Percentiles rank a stretch among this genome's conserved stretches.
These are phyloP conservation scores for Ustilago sp. DNA, from an alignment of 1,284 basidiomycete species.

Conservation along the genomic window DNA sequence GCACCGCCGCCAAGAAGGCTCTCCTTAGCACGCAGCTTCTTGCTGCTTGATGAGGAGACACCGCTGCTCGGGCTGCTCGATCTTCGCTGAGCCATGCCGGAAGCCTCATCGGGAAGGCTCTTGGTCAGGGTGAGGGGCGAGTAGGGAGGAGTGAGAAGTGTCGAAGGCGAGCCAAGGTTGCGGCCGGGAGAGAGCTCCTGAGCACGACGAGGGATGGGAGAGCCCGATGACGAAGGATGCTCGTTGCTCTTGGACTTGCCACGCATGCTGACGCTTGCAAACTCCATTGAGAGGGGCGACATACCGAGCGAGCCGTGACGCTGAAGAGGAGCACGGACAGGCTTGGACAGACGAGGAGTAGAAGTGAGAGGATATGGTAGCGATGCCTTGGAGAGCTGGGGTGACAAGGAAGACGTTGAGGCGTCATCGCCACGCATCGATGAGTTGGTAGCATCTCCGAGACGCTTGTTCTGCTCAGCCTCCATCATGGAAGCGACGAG, in stretches of 20 bases:
- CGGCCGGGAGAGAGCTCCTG: conserved; percentile 30
- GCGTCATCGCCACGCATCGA: conserved; percentile 17
- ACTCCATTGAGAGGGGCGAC: conserved; percentile 57
- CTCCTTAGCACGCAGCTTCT: conserved; percentile 46
- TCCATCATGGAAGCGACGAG: conserved; percentile 53
- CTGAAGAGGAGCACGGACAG: conserved; percentile 39
- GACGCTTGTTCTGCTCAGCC: conserved; percentile 37
- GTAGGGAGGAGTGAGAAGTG: conserved; percentile 55
- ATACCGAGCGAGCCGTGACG: conserved; percentile 53
- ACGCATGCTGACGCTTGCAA: conserved; percentile 55
- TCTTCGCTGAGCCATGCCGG: conserved; percentile 25
- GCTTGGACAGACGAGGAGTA: conserved; percentile 30
- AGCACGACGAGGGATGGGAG: conserved; percentile 36
- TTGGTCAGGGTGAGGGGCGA: conserved; percentile 46
- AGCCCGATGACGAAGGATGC: conserved; percentile 27
- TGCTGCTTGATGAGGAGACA: conserved; percentile 43
- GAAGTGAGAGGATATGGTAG: conserved; percentile 27
- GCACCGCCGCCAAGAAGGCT: conserved; percentile 44
- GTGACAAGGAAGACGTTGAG: conserved; percentile 21
- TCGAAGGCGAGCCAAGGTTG: conserved; percentile 37
- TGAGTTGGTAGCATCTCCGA: conserved; percentile 5
- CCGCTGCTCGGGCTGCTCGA: conserved; percentile 51
- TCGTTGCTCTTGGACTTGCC: conserved; percentile 52
- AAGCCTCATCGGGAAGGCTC: conserved; percentile 39
- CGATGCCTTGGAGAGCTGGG: conserved; percentile 18